Evolutionary conservation across 2,329 filamentous ascomycete species (phyloP), one percentile per base, ranked within the genome.

Genomic region (Penicillium hordei): DNA sequence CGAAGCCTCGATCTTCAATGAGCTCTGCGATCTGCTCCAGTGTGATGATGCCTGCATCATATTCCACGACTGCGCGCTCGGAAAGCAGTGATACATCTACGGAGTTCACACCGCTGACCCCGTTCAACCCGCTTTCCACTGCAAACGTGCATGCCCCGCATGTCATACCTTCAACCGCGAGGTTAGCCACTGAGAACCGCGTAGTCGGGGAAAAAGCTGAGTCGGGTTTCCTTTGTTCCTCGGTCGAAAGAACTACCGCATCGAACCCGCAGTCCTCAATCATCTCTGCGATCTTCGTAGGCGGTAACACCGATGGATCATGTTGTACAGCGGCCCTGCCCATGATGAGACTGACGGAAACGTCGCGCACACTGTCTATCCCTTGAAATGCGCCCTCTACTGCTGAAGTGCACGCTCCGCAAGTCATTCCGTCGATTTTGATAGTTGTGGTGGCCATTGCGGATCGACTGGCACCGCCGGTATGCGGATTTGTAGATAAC

Each of bases 251-350:
- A n/a, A 96, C 83, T 65, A 92, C 86, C 39, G 92, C 92, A 69
- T 96, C 93, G 72, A 97, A 97, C 0, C 93, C 93, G 59, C 91
- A 85, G 73, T 96, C 92, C 68, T 97, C 91, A 64, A 97, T 94
- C 36, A 89, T 91, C 64, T 96, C 91, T 71, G 85, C 86, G 59
- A 97, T 84, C 65, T 88, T 79, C 38, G 93, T 89, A 59, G 91
- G 84, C 15, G 90, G 79, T 52, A 97, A 84, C 52, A 84, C 83
- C 55, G 83, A 78, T 1, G 91, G 86, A 75, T 97, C 89, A 76
- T 99, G 94, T 76, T 93, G 89, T 36, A 97, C 82, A 42, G 97
- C 93, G n/a, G 93, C 94, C 59, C 93, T 87, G 75, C 96, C 93
- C 86, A 97, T 96, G 55, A 97, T 89, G 67, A 99, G 80, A 72